These are phyloP conservation scores for Coniella lustricola DNA, from an alignment of 2,329 filamentous ascomycete genomes.

Conservation along the genomic window DNA sequence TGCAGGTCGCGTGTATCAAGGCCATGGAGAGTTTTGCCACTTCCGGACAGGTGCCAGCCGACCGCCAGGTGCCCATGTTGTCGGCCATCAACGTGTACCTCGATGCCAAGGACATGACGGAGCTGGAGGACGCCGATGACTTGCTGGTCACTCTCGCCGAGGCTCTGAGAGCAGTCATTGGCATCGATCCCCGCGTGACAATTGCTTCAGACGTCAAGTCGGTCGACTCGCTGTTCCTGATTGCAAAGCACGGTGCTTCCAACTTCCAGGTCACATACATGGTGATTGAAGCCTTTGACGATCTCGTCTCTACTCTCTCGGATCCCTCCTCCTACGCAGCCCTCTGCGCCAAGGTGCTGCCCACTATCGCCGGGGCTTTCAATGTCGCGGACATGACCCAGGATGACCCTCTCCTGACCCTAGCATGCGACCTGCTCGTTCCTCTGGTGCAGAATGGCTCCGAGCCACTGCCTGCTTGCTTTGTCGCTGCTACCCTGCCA, in stretches of 20 bases:
- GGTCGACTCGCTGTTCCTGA: conserved; percentile 75
- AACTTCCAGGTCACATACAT: conserved; percentile 90
- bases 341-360: conserved; percentile 79
- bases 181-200: conserved; percentile 68
- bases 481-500: conserved; percentile 77
- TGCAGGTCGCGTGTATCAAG: conserved; percentile 87
- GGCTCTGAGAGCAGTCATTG: conserved; percentile 74
- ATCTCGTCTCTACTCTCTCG: conserved; percentile 65
- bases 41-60: conserved; percentile 41
- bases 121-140: conserved; percentile 84
- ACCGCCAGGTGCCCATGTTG: conserved; percentile 55
- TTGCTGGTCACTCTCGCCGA: conserved; percentile 85
- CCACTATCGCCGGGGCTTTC: conserved; percentile 81
- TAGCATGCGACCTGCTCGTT: conserved; percentile 72
- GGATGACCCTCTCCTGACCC: conserved; percentile 73
- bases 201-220: conserved; percentile 66
- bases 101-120: conserved; percentile 69
- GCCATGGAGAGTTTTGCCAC: conserved; percentile 64
- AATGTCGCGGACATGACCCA: conserved; percentile 81
- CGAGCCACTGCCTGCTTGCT: conserved; percentile 78
- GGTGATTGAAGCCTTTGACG: conserved; percentile 86
- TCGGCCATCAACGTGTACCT: conserved; percentile 68
- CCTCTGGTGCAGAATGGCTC: conserved; percentile 76
- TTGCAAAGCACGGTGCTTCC: conserved; percentile 79
- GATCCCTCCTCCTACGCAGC: conserved; percentile 64